Base-by-base conservation (phyloP, 1,284 basidiomycete species). In the Rhodotorula sp. region DNA sequence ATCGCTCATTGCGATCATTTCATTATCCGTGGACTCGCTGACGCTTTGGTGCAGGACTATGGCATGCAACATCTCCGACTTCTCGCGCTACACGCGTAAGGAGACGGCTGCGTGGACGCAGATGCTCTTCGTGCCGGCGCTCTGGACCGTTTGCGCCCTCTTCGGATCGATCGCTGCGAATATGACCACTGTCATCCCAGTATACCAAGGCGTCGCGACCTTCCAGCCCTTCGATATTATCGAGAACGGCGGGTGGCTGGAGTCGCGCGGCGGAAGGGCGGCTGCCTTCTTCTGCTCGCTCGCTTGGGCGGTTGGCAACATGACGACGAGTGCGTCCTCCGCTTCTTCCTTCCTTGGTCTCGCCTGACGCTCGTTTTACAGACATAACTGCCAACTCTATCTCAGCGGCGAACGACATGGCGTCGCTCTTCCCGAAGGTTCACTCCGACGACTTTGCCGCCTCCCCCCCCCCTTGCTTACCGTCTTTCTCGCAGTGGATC, bases 361-460 rank as follows among this genome's bases (percentile, higher is more conserved):
- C 9, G 40, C 18, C 34, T 22, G 9, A 30, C 31, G 22, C n/a
- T 3, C 47, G 7, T 30, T 31, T 6, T 53, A 1, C 51, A 28
- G 37, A 44, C 37, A 60, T 64, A 70, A 81, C 79, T 37, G 79
- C 80, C 68, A 83, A 91, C 80, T 88, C 86, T 52, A 81, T 91
- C 68, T 88, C 87, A 30, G 88, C 89, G 4, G 89, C 88, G 1
- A 92, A 90, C 79, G 87, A 91, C 79, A 75, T 83, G 8, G 78
- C 80, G 0, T 79, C 80, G 2, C 71, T 82, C 10, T 78, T 81
- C 66, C 82, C 82, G 4, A 77, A 34, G 34, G 34, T 34, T 34
- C 34, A 10, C 34, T 10, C 34, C 34, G 34, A 34, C 34, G 5
- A 34, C 34, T 34, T 34, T 10, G 34, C 34, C 34, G 34, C 34